Conservation (phyloP, 1,284 basidiomycete genomes). For the Phlebopus sp. region DNA sequence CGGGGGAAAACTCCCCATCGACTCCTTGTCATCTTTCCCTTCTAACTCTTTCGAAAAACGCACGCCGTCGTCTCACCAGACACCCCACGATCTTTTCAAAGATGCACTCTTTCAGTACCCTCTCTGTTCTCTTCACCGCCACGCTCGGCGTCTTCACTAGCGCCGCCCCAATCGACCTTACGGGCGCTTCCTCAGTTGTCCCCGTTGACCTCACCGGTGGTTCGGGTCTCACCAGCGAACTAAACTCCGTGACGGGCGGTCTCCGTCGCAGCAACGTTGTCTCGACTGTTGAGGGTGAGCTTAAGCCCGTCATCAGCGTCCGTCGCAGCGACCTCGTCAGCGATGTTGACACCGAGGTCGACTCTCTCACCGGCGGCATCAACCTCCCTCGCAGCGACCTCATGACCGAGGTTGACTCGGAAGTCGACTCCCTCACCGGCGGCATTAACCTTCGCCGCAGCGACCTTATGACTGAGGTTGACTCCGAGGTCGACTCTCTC, state of each 20-base stretch:
- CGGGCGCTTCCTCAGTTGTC: conserved; percentile 13
- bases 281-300: too few species aligned
- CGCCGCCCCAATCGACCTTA: conserved; percentile 23
- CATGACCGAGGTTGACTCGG: neutral
- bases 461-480: neutral
- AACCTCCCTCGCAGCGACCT: conserved; percentile 1
- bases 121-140: conserved; percentile 38
- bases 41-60: neutral
- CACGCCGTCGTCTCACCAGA: conserved; percentile 15
- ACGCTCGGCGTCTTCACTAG: conserved; percentile 31
- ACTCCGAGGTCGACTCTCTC: neutral
- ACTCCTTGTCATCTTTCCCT: conserved; percentile 14
- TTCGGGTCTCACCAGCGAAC: conserved; percentile 1
- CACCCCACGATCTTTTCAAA: conserved; percentile 40
- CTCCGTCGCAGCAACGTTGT: conserved; percentile 4
- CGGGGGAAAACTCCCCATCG: conserved; percentile 4
- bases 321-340: neutral
- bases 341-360: neutral
- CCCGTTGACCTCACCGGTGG: conserved; percentile 1
- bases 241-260: conserved; percentile 5
- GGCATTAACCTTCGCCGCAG: neutral
- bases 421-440: neutral
- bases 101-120: conserved; percentile 47
- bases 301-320: neutral
- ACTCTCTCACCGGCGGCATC: neutral